These are phyloP conservation scores for Xylaria scruposa DNA, from an alignment of 495 filamentous ascomycete genomes.

Conservation along the genomic window DNA sequence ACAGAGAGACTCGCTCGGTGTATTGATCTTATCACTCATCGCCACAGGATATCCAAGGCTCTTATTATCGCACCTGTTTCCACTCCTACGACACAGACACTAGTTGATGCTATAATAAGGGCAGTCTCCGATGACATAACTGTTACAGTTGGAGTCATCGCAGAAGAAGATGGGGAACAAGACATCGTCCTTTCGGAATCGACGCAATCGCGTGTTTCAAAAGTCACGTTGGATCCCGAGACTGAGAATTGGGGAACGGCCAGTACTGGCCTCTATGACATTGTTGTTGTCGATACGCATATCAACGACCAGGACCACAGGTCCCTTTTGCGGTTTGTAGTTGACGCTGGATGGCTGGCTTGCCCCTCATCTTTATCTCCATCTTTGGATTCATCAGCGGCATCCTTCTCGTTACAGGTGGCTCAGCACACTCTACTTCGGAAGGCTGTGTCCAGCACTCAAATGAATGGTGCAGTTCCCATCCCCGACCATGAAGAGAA, in stretches of 20 bases:
- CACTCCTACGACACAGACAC: neutral
- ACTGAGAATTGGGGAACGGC: slow-evolving; percentile 21
- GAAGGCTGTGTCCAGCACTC: slow-evolving; percentile 1
- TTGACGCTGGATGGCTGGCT: slow-evolving; percentile 28
- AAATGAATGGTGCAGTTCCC: neutral
- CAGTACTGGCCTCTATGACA: slow-evolving; percentile 18
- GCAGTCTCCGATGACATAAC: neutral
- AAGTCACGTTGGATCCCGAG: neutral
- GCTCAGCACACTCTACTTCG: slow-evolving; percentile 21
- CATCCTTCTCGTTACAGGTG: slow-evolving; percentile 20
- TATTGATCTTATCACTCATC: slow-evolving; percentile 30
- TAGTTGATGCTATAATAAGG: slow-evolving; percentile 21
- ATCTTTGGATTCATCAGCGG: neutral
- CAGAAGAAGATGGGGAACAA: neutral
- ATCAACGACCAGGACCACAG: neutral
- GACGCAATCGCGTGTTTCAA: slow-evolving; percentile 15
- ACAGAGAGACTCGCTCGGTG: slow-evolving; percentile 19
- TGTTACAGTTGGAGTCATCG: slow-evolving; percentile 21
- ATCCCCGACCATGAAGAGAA: neutral
- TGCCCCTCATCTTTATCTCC: slow-evolving; percentile 4
- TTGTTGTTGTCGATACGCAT: slow-evolving; percentile 21
- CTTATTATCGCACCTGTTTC: slow-evolving; percentile 16
- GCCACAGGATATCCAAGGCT: slow-evolving; percentile 24
- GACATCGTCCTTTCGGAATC: slow-evolving; percentile 5
- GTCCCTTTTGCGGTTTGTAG: slow-evolving; percentile 14